phyloP scores from a whole-genome alignment of 768 basidiomycete genomes.

The Cyathus striatus region DNA sequence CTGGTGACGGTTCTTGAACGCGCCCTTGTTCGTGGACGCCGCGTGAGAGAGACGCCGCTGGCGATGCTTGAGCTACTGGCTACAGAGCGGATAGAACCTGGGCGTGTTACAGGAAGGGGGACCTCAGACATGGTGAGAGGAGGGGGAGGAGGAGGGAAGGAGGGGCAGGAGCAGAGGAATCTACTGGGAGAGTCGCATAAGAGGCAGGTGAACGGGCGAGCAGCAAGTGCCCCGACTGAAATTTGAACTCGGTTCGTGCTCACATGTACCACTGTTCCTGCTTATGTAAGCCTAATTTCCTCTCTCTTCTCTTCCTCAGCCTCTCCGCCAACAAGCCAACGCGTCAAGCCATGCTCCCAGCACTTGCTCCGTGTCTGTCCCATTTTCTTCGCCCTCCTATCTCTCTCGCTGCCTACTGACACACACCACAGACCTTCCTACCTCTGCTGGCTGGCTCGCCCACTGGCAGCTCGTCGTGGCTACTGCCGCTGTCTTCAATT shows the following conservation, averaged over 20 bases:
- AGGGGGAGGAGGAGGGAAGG: constrained; percentile 1
- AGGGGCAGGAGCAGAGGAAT: constrained; percentile 19
- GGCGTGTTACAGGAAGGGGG: constrained; percentile 18
- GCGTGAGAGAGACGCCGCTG: constrained; percentile 45
- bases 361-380: no score
- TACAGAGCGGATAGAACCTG: constrained; percentile 40
- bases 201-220: no score
- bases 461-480: constrained; percentile 87
- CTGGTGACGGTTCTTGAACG: constrained; percentile 49
- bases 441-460: constrained; percentile 67
- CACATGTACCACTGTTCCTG: no score
- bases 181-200: no score
- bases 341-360: no score
- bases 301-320: no score
- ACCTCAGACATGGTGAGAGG: constrained; percentile 10
- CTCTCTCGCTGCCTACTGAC: no score
- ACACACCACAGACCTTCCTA: constrained; percentile 56
- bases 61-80: constrained; percentile 45
- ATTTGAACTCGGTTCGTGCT: background rate
- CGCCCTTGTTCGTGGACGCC: constrained; percentile 48
- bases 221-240: no score
- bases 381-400: no score
- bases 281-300: no score
- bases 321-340: no score
- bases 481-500: constrained; percentile 78